Evolutionary conservation across 2,329 filamentous ascomycete genomes (phyloP), one percentile per base, ranked within the genome.

Genomic region (Aspergillus sp.): DNA sequence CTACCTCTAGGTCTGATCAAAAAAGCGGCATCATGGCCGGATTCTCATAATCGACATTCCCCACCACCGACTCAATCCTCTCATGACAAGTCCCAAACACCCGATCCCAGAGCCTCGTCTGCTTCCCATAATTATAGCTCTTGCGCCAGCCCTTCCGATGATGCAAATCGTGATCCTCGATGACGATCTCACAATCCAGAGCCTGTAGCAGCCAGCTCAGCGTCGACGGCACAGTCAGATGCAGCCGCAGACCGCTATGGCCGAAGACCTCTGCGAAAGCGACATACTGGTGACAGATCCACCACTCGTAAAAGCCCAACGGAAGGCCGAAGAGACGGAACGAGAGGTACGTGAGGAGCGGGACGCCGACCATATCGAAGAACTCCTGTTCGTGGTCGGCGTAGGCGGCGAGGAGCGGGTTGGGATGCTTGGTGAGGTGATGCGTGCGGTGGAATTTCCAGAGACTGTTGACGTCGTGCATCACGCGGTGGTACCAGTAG

Each of bases 361-460:
- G 60, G 11, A 59, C 55, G 20, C 54, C 57, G 24, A 60, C 54
- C 50, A 60, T 60, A 29, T 62, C 60, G 47, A 59, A 50, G 39
- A 59, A 57, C 6, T 62, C 60, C 49, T 62, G 57, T n/a, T 57
- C 54, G 51, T 54, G 51, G 56, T 62, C 60, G 4, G 60, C 60
- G 42, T 59, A 62, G 12, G 52, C 52, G 3, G 60, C 36, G 2
- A 62, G 57, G 1, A 62, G 42, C 14, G 57, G 57, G 45, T 60
- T 62, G 0, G 60, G 60, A 22, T 62, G 60, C 24, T 59, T 62
- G 36, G 60, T 59, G 26, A 62, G 57, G 42, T 62, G 60, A 49
- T 62, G 60, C 9, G 61, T 63, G 49, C 61, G 55, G 53, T 63
- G 61, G 53, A 52, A 63, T 26, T 29, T 55, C 61, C 61, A 63